Evolutionary conservation across 192 early-diverging fungal genomes (phyloP), one percentile per base, ranked within the genome.

Genomic region (Coemansia sp.): DNA sequence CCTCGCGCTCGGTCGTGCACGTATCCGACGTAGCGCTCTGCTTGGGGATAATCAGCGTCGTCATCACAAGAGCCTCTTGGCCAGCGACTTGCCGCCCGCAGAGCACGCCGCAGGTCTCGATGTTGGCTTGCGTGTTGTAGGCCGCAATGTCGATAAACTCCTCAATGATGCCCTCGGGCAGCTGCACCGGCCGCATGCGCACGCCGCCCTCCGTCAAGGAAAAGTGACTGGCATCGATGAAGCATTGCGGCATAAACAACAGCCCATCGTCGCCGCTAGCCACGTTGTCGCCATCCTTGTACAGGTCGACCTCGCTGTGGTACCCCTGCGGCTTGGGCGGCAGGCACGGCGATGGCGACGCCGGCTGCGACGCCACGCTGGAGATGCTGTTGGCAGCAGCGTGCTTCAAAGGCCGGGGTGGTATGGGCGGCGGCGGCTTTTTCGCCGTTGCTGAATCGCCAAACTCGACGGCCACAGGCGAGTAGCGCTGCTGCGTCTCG

Each of bases 21-120:
- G 92, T 92, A 61, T 95, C 94, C 6, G 91, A 89, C 4, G 94
- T 95, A 5, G 91, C 89, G 1, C 81, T 88, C 65, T 96, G 94
- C 67, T 94, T 93, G n/a, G 94, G 94, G 61, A 96, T 90, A 36
- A 96, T 85, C 8, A 96, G 72, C 0, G 91, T 90, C 0, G 88
- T 94, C 23, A 94, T 82, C 3, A 72, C 60, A 12, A 76, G 57
- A 0, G 68, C 69, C 28, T 74, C 64, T 26, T 62, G 74, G 9
- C 63, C 75, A 3, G 76, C 62, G 70, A 91, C 85, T 64, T 94
- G 72, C 39, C 68, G 83, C 33, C 94, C 94, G 60, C 86, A 90
- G 12, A 96, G 77, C 18, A 96, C 88, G 3, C 90, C 94, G 73
- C 94, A 94, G 1, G 94, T 96, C 65, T 96, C 94, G 18, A 96